Base-by-base conservation (phyloP, 2,329 filamentous ascomycete species). In the Penicillium sclerotiorum region DNA sequence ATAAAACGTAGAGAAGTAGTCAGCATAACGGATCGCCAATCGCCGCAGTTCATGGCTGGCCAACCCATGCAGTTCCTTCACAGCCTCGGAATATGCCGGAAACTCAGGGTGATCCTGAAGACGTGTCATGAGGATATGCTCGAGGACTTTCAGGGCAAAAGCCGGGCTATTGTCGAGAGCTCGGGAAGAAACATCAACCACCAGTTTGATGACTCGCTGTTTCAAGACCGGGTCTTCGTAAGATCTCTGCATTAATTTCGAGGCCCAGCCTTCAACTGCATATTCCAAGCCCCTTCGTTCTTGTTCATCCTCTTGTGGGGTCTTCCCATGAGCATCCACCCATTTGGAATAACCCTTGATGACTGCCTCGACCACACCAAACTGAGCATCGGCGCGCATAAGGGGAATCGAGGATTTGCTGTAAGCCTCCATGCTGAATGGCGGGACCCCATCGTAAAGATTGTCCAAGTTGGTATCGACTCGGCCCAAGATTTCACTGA, bases 281-380 rank as follows among this genome's bases (percentile, higher is more conserved):
- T 61, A 63, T 56, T 75, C 72, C n/a, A 77, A 54, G 32, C 66
- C 60, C 23, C 59, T 65, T 18, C 69, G 62, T 38, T 71, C 65
- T 44, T 73, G 65, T 58, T 73, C 73, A 65, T 77, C 73, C 62
- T 79, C 68, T 55, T 80, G 75, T 2, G 79, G 77, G 37, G 79
- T 74, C 50, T 74, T 73, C 20, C 79, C 80, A 60, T 79, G 78
- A 0, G 64, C 68, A 15, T 74, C 70, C 42, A 87, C 80, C 89
- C 90, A 96, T 66, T 90, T 92, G 57, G 86, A 83, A 59, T 92
- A 96, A 1, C 93, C 94, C 67, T 92, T 96, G 23, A 97, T 75
- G 1, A 90, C 88, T 21, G 91, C 87, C 66, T 96, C 90, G 2
- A 96, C 87, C 20, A 96, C 88, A 0, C 90, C 90, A 60, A 93